These are phyloP conservation scores for Polyporus tsugae DNA, from an alignment of 1,284 basidiomycete genomes.

Conservation along the genomic window DNA sequence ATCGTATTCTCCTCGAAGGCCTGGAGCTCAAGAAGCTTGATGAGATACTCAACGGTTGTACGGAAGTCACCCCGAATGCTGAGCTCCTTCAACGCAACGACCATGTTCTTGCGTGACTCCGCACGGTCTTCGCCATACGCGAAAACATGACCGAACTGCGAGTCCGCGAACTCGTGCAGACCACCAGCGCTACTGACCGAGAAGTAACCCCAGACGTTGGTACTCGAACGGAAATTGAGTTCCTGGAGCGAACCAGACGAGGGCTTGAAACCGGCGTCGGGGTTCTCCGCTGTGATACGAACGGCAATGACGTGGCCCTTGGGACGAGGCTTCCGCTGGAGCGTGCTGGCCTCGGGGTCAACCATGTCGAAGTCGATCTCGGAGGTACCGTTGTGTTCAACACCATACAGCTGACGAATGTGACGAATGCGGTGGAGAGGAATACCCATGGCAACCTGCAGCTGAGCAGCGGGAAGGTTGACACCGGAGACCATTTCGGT, in stretches of 20 bases:
- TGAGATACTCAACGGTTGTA: conserved; percentile 98
- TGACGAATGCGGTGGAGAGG: conserved; percentile 96
- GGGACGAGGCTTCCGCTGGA: conserved; percentile 94
- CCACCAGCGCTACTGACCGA: conserved; percentile 96
- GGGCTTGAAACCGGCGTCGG: conserved; percentile 99
- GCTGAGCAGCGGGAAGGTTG: conserved; percentile 97
- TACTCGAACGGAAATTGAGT: conserved; percentile 99
- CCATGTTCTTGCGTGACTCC: conserved; percentile 99
- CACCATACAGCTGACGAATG: conserved; percentile 96
- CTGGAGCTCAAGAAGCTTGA: conserved; percentile 96
- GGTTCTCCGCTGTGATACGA: conserved; percentile 99
- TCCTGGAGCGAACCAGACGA: conserved; percentile 97
- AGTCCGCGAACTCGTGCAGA: conserved; percentile 98
- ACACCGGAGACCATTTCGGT: conserved; percentile 99
- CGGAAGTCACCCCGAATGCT: conserved; percentile 99
- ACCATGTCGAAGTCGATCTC: conserved; percentile 98
- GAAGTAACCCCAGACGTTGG: conserved; percentile 99
- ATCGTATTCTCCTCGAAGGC: conserved; percentile 98
- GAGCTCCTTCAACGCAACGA: conserved; percentile 97
- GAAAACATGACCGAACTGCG: conserved; percentile 99
- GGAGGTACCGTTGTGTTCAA: conserved; percentile 85
- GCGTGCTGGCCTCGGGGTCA: conserved; percentile 85
- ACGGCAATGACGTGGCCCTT: conserved; percentile 99
- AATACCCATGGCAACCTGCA: conserved; percentile 98
- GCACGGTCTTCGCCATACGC: conserved; percentile 97